A percentile compares a stretch with the other conserved stretches of the same genome.
These are phyloP conservation scores for Wickerhamiella dianesei DNA, from an alignment of 805 yeast genomes.

Conservation along the genomic window DNA sequence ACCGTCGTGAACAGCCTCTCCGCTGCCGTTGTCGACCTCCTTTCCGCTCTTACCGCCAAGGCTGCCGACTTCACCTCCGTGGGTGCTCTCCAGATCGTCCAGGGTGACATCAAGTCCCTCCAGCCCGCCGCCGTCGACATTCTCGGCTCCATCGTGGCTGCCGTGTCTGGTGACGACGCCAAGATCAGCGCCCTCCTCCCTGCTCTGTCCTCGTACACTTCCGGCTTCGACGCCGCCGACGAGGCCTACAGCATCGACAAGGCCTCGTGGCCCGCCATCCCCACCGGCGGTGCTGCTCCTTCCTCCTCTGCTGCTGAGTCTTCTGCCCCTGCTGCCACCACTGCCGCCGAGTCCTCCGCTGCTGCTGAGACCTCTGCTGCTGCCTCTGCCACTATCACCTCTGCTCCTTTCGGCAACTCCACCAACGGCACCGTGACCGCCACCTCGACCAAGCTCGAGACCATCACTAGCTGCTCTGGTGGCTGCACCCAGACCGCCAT, in stretches of 20 bases:
- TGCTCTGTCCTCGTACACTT: slow-evolving; percentile 3
- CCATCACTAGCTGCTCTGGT: neutral
- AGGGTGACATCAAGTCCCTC: slow-evolving; percentile 11
- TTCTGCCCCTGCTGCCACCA: neutral
- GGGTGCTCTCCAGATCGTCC: slow-evolving; percentile 16
- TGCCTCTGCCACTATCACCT: neutral
- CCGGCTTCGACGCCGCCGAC: slow-evolving; percentile 4
- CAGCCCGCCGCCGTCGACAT: slow-evolving; percentile 14
- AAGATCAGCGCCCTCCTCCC: slow-evolving; percentile 1
- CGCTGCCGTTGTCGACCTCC: slow-evolving; percentile 11
- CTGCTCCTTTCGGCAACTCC: neutral
- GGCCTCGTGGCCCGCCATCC: slow-evolving; percentile 1
- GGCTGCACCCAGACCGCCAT: neutral
- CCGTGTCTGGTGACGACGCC: slow-evolving; percentile 5
- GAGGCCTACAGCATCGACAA: slow-evolving; percentile 4
- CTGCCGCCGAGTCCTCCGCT: neutral
- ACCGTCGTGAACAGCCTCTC: slow-evolving; percentile 8
- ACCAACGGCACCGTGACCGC: neutral
- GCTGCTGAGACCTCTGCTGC: slow-evolving; percentile 1
- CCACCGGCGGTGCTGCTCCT: neutral
- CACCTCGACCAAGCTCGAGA: neutral
- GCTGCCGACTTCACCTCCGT: slow-evolving; percentile 17
- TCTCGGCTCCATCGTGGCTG: slow-evolving; percentile 9
- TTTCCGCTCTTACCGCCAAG: slow-evolving; percentile 15
- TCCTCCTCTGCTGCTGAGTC: neutral